These are phyloP conservation scores for Alternaria longipes DNA, from an alignment of 2,329 filamentous ascomycete species.

Conservation along the genomic window DNA sequence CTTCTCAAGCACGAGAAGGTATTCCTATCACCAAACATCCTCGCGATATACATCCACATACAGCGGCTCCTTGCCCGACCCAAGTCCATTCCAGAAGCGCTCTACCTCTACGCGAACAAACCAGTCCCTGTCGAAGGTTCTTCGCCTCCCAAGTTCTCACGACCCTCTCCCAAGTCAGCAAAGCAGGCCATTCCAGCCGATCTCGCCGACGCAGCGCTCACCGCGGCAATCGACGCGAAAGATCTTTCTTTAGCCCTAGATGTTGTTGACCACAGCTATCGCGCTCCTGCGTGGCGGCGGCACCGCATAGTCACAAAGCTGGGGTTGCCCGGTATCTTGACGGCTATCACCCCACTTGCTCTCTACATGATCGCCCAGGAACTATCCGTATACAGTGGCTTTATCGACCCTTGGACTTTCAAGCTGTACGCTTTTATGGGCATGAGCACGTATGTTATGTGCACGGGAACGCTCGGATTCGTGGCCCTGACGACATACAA, in stretches of 20 bases:
- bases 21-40: constrained; percentile 77
- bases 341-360: constrained; percentile 69
- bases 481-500: constrained; percentile 87
- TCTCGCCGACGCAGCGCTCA: constrained; percentile 77
- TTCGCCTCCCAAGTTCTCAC: constrained; percentile 53
- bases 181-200: constrained; percentile 76
- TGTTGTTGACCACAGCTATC: constrained; percentile 75
- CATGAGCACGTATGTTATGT: constrained; percentile 82
- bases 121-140: constrained; percentile 71
- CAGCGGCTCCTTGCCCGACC: constrained; percentile 78
- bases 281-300: constrained; percentile 70
- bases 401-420: constrained; percentile 79
- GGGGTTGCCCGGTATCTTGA: constrained; percentile 66
- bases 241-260: constrained; percentile 80
- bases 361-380: constrained; percentile 76
- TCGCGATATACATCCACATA: constrained; percentile 78
- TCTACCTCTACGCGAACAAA: constrained; percentile 86
- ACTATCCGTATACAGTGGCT: constrained; percentile 71
- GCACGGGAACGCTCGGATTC: constrained; percentile 81
- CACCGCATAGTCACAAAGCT: constrained; percentile 73
- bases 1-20: constrained; percentile 79
- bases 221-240: constrained; percentile 79
- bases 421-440: constrained; percentile 82
- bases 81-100: constrained; percentile 79
- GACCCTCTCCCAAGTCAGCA: constrained; percentile 72